Base-by-base conservation (phyloP, 2,329 filamentous ascomycete genomes). In the Ophiosphaerella narmari region DNA sequence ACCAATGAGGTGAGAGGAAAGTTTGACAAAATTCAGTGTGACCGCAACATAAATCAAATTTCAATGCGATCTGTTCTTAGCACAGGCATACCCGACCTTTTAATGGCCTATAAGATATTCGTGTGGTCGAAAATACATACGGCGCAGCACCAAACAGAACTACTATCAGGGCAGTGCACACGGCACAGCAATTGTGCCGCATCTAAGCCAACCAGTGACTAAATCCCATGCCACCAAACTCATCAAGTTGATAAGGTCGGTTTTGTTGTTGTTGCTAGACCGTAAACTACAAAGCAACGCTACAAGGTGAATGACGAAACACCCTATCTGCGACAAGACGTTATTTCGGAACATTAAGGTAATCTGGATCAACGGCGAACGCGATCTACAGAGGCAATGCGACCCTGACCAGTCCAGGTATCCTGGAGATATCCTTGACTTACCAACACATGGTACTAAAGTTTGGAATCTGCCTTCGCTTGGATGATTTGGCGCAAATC, bases 271-370 rank as follows among this genome's bases (percentile, higher is more conserved):
- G 41, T 32, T 14, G 4, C 13, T 2, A 35, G 13, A 35, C 33
- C 7, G 16, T 13, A 35, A n/a, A n/a, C 11, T 14, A 16, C 13
- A n/a, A 35, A 35, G 33, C 40, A 21, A 42, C 32, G 42, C 29
- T 32, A 45, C 34, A 34, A 45, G 44, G 33, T 40, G 46, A 33
- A 46, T 43, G 40, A 50, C 37, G 47, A 33, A 18, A 44, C 50
- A 48, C 46, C 38, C 46, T 43, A 23, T 13, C 36, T 44, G 46
- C 43, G 26, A 29, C 26, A 42, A 38, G 43, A 29, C 23, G 32
- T 36, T 43, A 48, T 57, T 55, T 57, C 48, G 45, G 41, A 46
- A 49, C 39, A 39, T 39, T 26, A 12, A 38, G 32, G 43, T 33
- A 33, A 36, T 24, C 18, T 43, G 43, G 39, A 37, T 29, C 39